phyloP scores from a whole-genome alignment of 1,139 yeast species.

The Wickerhamomyces sp. region DNA sequence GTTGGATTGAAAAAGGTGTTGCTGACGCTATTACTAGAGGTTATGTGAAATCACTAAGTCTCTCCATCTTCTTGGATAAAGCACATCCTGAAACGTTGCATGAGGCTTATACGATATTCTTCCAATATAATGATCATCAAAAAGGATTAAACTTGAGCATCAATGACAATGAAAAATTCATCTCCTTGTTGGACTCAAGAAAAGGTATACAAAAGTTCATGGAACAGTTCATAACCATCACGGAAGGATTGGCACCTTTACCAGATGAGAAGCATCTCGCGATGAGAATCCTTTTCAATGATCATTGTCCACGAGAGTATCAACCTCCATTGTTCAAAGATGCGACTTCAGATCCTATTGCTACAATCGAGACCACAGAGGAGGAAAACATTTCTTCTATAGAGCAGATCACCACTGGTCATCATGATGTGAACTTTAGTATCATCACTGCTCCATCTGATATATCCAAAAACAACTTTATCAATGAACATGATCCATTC shows the following conservation, averaged over 20 bases:
- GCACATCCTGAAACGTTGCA: slow-evolving; percentile 31
- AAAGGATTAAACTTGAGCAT: slow-evolving; percentile 25
- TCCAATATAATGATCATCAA: slow-evolving; percentile 36
- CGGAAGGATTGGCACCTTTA: slow-evolving; percentile 45
- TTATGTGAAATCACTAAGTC: slow-evolving; percentile 39
- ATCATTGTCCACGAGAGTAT: slow-evolving; percentile 38
- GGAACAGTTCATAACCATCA: slow-evolving; percentile 43
- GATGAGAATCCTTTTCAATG: slow-evolving; percentile 44
- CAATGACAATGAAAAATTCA: slow-evolving; percentile 15
- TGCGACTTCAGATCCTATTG: slow-evolving; percentile 30
- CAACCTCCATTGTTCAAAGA: slow-evolving; percentile 46
- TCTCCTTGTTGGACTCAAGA: slow-evolving; percentile 31
- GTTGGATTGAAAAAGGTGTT: slow-evolving; percentile 49
- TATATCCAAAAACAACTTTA: slow-evolving; percentile 2
- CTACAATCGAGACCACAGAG: slow-evolving; percentile 25
- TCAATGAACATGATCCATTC: slow-evolving; percentile 15
- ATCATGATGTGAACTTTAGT: slow-evolving; percentile 17
- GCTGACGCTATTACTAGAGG: slow-evolving; percentile 37
- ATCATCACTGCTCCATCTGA: slow-evolving; percentile 11
- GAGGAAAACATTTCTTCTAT: slow-evolving; percentile 8
- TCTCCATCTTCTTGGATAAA: slow-evolving; percentile 40
- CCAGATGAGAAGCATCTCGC: slow-evolving; percentile 40
- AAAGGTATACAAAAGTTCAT: slow-evolving; percentile 39
- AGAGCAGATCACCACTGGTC: slow-evolving; percentile 15
- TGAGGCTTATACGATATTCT: slow-evolving; percentile 46